Evolutionary conservation across 1,284 basidiomycete genomes (phyloP).

Genomic region (Pyrrhoderma lamaoense): DNA sequence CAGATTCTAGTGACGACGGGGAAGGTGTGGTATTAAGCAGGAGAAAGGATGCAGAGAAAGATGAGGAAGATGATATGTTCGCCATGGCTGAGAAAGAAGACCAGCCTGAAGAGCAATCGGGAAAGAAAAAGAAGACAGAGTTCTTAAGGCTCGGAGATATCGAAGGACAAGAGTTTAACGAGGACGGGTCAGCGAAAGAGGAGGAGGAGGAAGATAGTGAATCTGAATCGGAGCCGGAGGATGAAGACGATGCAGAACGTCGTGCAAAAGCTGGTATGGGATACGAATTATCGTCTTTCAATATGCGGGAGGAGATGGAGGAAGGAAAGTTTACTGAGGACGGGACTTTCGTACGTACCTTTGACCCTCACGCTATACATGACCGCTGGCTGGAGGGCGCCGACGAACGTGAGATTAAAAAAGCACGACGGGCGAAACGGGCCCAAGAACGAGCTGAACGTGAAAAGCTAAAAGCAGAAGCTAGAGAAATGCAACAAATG

Average conservation of each 20-base stretch:
- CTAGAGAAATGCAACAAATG: conserved; percentile 53
- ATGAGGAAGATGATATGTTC: conserved; percentile 76
- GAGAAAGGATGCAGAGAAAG: conserved; percentile 42
- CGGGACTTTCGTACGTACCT: conserved; percentile 80
- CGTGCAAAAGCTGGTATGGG: conserved; percentile 86
- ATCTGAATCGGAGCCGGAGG: conserved; percentile 53
- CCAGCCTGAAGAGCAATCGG: conserved; percentile 23
- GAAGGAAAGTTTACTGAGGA: conserved; percentile 96
- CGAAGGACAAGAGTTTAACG: conserved; percentile 87
- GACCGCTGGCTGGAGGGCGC: conserved; percentile 93
- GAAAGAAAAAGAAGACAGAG: conserved; percentile 60
- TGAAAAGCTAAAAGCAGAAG: conserved; percentile 67
- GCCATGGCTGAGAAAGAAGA: conserved; percentile 47
- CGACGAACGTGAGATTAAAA: conserved; percentile 81
- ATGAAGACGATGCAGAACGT: conserved; percentile 72
- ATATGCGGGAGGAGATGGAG: conserved; percentile 98
- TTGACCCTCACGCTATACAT: conserved; percentile 87
- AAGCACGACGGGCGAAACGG: conserved; percentile 65
- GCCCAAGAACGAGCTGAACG: conserved; percentile 62
- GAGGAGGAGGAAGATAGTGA: conserved; percentile 28
- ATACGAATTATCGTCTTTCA: conserved; percentile 89
- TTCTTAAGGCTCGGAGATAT: conserved; percentile 88
- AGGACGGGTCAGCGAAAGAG: conserved; percentile 40
- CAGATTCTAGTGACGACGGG: conserved; percentile 88
- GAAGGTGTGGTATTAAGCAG: conserved; percentile 81